Base-by-base conservation (phyloP, 768 basidiomycete species). In the Rhodosporidiobolus sp. region DNA sequence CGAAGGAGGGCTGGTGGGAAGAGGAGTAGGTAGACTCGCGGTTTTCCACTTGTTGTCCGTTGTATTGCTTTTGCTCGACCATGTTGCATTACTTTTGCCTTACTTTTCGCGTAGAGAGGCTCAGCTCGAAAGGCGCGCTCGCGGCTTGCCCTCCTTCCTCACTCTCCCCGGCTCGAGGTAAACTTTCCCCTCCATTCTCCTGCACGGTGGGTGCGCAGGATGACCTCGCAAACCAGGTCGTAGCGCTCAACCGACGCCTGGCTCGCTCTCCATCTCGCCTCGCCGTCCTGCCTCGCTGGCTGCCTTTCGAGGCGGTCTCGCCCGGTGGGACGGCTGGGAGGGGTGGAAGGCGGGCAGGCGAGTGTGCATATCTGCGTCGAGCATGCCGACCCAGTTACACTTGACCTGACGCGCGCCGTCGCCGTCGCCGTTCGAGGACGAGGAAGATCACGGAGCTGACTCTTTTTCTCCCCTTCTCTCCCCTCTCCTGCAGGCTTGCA, bases 1-100 rank as follows among this genome's bases (percentile, higher is more conserved):
- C 38, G 10, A 65, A 58, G 49, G 70, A 32, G 34, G 63, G 67
- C 9, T 76, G 75, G 75, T 76, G 75, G 71, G 67, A 72, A 46
- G 70, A 72, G 38, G 69, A 71, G 4, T 72, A 49, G 48, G 48
- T 4, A 14, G n/a, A 1, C 22, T 32, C 12, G 17, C 26, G 38
- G 28, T 49, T 0, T 19, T 6, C 4, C 4, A 5, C 54, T 30
- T 65, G 32, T 11, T 49, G 46, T 9, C 12, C 7, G 12, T 53
- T 57, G 55, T 58, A 34, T 14, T 65, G 34, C 45, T 24, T 49
- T 32, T 64, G 35, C 28, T 26, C 16, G 48, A 53, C 11, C 26
- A 28, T 45, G 7, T 28, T 24, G 43, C 46, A 17, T 4, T 22
- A 17, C 20, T 19, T 43, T 14, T 43, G 26, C 34, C 34, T 35